phyloP scores from a whole-genome alignment of 768 basidiomycete genomes.

The Boletus rubropictus region DNA sequence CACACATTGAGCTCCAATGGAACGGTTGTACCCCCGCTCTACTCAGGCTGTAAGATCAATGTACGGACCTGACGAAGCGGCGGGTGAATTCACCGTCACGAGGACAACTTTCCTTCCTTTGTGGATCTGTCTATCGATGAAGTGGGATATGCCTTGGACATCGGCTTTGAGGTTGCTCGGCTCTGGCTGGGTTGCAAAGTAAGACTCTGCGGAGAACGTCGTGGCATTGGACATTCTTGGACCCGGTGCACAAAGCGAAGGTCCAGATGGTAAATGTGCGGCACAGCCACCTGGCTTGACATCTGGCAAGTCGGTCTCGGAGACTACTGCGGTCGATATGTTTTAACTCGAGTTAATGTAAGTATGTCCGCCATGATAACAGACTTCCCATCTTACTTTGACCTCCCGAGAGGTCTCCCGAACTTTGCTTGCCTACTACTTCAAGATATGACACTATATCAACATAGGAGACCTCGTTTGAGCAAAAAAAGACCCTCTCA shows the following conservation, averaged over 20 bases:
- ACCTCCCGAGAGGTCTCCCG: neutral
- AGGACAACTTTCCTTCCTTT: slow-evolving; percentile 77
- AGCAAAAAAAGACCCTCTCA: no score
- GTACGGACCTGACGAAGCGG: slow-evolving; percentile 1
- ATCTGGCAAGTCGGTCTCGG: neutral
- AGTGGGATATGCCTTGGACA: slow-evolving; percentile 56
- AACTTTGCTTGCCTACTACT: neutral
- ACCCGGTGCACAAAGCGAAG: neutral
- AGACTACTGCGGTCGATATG: no score
- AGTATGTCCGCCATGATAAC: no score
- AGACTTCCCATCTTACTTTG: neutral
- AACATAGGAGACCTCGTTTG: neutral
- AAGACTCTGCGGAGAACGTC: slow-evolving; percentile 78
- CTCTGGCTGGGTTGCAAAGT: slow-evolving; percentile 83
- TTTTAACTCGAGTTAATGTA: no score
- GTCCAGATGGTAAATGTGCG: neutral
- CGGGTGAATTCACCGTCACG: slow-evolving; percentile 69
- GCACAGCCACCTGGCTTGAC: slow-evolving; percentile 13
- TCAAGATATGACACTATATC: neutral
- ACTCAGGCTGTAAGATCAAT: slow-evolving; percentile 12
- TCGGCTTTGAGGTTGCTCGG: slow-evolving; percentile 70
- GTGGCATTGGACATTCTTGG: slow-evolving; percentile 16
- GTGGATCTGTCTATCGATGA: slow-evolving; percentile 61
- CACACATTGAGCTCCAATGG: slow-evolving; percentile 98
- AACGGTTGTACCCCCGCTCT: slow-evolving; percentile 99